Base-by-base conservation (phyloP, 768 basidiomycete species). In the Suillus plorans region DNA sequence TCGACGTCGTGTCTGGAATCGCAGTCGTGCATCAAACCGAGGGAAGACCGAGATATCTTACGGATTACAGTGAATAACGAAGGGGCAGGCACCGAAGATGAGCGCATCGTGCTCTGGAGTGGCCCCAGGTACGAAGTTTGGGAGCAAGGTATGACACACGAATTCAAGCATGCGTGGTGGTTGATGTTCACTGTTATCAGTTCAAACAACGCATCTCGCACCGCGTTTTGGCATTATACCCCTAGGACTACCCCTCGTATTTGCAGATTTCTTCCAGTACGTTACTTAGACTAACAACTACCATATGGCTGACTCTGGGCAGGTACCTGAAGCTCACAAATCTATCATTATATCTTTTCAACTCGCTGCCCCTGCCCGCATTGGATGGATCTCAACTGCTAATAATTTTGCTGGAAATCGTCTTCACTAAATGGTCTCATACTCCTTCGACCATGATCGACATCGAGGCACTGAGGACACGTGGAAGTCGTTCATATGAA, bases 281-380 rank as follows among this genome's bases (percentile, higher is more conserved):
- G 89, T 81, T n/a, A 5, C 12, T 22, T 59, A 7, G 18, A 42
- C 18, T 39, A 8, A 42, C 25, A 5, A 20, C 12, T 44, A 20
- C 18, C 8, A 10, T 42, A 10, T 42, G 12, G 12, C 56, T 44
- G 5, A 52, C 22, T 50, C 4, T n/a, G 37, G 13, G 62, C 68
- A 90, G 91, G 66, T 91, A 91, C 65, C 74, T 88, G 65, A 76
- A 79, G 41, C 84, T 86, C 70, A 82, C 91, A 2, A 86, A 88
- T n/a, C 74, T 95, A 39, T 94, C 92, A 3, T 79, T 96, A 2
- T 94, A 85, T 73, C 76, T 94, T 64, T 88, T 95, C 79, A 96
- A 96, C 73, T 83, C 92, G 34, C 80, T 95, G 28, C 93, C 94
- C 0, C 72, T 95, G 41, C 84, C 85, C 3, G 77, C 79, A 57